These are phyloP conservation scores for Nitzschia palea DNA, from an alignment of 108 stramenopile species.

Conservation along the genomic window DNA sequence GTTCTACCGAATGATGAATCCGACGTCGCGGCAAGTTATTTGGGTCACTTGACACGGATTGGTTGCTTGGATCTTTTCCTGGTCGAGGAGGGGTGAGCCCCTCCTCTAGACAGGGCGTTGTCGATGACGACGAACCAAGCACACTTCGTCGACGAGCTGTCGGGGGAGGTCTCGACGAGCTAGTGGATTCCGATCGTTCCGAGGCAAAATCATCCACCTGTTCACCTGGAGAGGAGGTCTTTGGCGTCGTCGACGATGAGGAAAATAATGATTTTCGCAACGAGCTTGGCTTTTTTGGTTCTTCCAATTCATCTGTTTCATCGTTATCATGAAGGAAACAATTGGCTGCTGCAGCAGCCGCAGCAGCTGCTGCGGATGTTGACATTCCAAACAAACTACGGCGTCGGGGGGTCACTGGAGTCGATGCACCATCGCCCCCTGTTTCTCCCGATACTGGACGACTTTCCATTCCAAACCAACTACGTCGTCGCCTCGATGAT, in stretches of 20 bases:
- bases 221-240: not conserved
- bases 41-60: not conserved
- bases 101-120: not conserved
- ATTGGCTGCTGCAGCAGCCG: too few species aligned
- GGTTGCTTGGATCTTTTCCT: not conserved
- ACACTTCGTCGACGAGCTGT: not conserved
- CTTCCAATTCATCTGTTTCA: too few species aligned
- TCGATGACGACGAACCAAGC: not conserved
- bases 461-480: not conserved
- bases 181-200: not conserved
- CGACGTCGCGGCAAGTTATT: too few species aligned
- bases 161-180: not conserved
- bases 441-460: not conserved
- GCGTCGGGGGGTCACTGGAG: not conserved
- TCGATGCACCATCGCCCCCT: not conserved
- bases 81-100: not conserved
- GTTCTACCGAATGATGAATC: not conserved
- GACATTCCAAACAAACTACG: conserved; percentile 3
- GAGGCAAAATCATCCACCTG: not conserved
- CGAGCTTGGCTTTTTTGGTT: too few species aligned
- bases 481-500: not conserved
- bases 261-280: too few species aligned
- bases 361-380: too few species aligned
- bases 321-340: too few species aligned
- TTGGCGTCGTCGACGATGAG: too few species aligned